Percentiles rank a stretch among this genome's conserved stretches.
Conservation (phyloP, 768 basidiomycete genomes). For the Steccherinum ochraceum region DNA sequence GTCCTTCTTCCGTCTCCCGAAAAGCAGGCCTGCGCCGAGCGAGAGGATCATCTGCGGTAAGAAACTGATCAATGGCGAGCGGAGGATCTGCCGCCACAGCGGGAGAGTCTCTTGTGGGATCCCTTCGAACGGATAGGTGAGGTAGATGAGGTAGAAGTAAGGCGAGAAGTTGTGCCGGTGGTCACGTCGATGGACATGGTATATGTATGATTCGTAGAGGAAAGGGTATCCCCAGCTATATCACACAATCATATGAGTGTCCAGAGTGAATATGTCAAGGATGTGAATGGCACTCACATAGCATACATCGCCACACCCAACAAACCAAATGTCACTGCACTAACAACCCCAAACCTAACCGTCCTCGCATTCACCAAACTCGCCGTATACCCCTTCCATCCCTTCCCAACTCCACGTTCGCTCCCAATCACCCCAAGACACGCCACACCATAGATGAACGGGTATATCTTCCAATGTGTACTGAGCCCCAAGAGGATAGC, state of each 20-base stretch:
- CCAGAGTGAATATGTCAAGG: neutral
- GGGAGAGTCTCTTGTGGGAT: constrained; percentile 15
- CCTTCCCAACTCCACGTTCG: constrained; percentile 11
- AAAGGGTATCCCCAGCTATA: constrained; percentile 94
- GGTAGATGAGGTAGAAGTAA: constrained; percentile 93
- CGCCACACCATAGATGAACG: constrained; percentile 82
- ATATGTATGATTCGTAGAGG: constrained; percentile 86
- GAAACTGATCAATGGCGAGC: constrained; percentile 78
- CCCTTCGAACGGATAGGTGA: constrained; percentile 56
- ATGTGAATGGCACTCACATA: constrained; percentile 46
- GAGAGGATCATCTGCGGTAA: constrained; percentile 75
- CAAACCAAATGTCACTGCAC: constrained; percentile 57
- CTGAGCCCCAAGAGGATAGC: constrained; percentile 75
- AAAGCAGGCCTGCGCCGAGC: constrained; percentile 64
- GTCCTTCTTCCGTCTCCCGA: constrained; percentile 51
- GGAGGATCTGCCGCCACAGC: constrained; percentile 38
- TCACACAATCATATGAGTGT: constrained; percentile 1
- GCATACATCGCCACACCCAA: constrained; percentile 65
- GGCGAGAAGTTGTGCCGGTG: constrained; percentile 98
- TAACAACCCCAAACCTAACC: constrained; percentile 62
- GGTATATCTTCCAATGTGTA: constrained; percentile 97
- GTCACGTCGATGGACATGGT: constrained; percentile 86
- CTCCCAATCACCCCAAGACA: constrained; percentile 52
- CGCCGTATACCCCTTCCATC: constrained; percentile 26
- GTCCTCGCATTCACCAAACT: constrained; percentile 43